Evolutionary conservation across 192 early-diverging fungal genomes (phyloP).

Genomic region (Podila minutissima): DNA sequence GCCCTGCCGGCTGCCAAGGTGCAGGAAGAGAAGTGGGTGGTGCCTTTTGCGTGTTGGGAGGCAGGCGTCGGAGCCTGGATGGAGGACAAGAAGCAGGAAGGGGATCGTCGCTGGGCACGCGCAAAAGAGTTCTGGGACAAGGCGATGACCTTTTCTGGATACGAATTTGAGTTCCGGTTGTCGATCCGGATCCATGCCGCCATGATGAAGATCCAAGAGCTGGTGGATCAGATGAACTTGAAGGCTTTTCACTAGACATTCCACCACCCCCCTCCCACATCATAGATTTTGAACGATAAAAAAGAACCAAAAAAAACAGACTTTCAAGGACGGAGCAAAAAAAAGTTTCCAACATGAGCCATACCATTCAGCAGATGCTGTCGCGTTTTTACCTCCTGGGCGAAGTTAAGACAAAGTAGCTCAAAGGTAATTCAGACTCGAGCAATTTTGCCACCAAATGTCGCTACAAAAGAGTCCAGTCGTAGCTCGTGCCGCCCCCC

Average conservation of each 20-base stretch:
- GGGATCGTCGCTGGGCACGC: slow-evolving; percentile 21
- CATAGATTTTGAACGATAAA: not conserved
- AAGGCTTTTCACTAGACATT: slow-evolving; percentile 6
- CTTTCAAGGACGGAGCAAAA: no score
- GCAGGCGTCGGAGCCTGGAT: slow-evolving; percentile 57
- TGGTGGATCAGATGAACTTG: slow-evolving; percentile 15
- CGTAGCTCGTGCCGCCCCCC: no score
- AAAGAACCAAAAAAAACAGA: no score
- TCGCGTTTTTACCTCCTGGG: no score
- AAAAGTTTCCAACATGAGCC: no score
- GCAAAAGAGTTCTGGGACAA: slow-evolving; percentile 56
- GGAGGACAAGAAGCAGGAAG: slow-evolving; percentile 28
- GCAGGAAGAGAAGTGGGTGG: slow-evolving; percentile 55
- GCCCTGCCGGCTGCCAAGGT: slow-evolving; percentile 51
- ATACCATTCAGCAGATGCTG: no score
- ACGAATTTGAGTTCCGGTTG: slow-evolving; percentile 61
- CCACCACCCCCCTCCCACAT: not conserved
- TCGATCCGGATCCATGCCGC: slow-evolving; percentile 48
- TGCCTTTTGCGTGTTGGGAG: slow-evolving; percentile 65
- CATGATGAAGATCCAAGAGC: slow-evolving; percentile 40
- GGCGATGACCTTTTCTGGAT: slow-evolving; percentile 49
- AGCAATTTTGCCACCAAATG: no score
- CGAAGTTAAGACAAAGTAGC: no score
- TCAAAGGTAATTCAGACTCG: no score
- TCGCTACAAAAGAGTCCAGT: no score